Conservation (phyloP, 2,329 filamentous ascomycete genomes). For the Fusarium subglutinans region DNA sequence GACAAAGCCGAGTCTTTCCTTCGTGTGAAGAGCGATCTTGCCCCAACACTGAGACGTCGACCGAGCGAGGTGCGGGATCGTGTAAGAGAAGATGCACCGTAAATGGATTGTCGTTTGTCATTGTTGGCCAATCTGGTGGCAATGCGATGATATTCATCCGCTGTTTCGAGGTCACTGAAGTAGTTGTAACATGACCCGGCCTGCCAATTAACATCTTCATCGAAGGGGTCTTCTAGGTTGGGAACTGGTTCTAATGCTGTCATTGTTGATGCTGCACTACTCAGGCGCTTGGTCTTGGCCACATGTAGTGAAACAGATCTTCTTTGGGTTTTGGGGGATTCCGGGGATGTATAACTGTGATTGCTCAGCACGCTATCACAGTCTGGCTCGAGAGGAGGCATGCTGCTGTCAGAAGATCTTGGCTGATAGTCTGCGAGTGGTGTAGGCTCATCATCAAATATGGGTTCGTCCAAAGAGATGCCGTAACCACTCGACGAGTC, state of each 20-base stretch:
- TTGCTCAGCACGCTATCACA: slow-evolving; percentile 37
- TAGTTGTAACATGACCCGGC: slow-evolving; percentile 36
- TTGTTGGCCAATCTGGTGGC: slow-evolving; percentile 45
- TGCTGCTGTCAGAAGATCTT: slow-evolving; percentile 30
- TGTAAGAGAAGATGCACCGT: slow-evolving; percentile 6
- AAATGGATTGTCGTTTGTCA: slow-evolving; percentile 36
- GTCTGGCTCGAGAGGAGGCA: slow-evolving; percentile 41
- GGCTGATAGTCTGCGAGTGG: slow-evolving; percentile 23
- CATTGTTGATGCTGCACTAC: slow-evolving; percentile 8
- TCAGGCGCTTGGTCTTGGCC: slow-evolving; percentile 26
- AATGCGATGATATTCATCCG: slow-evolving; percentile 50
- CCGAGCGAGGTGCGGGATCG: slow-evolving; percentile 33
- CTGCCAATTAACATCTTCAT: slow-evolving; percentile 25
- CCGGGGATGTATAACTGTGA: slow-evolving; percentile 34
- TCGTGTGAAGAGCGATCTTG: slow-evolving; percentile 42
- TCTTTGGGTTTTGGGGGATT: slow-evolving; percentile 24
- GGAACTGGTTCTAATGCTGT: slow-evolving; percentile 9
- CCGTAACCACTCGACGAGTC: slow-evolving; percentile 39
- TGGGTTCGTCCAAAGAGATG: slow-evolving; percentile 32
- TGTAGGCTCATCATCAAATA: slow-evolving; percentile 34
- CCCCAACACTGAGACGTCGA: slow-evolving; percentile 41
- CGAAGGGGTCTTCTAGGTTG: slow-evolving; percentile 18
- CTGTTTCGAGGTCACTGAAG: slow-evolving; percentile 45
- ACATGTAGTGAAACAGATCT: slow-evolving; percentile 25
- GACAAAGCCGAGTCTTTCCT: slow-evolving; percentile 36